Evolutionary conservation across 2,329 filamentous ascomycete species (phyloP), one percentile per base, ranked within the genome.

Genomic region (Ophiostoma novo-ulmi): DNA sequence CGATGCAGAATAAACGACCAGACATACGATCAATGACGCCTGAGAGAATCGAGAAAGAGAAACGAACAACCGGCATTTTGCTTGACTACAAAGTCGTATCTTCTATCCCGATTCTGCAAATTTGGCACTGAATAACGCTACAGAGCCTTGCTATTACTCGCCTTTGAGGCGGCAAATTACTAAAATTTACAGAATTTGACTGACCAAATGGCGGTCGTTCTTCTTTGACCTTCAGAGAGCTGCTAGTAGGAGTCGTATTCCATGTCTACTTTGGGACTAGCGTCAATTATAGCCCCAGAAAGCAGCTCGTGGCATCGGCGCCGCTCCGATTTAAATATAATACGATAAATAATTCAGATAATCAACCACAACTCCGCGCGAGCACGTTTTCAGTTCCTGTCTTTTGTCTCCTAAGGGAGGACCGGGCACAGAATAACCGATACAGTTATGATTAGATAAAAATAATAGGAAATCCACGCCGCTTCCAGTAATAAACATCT

Each of bases 21-120:
- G 52, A 22, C 20, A n/a, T 55, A 55, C 44, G 44, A 20, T n/a
- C n/a, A 36, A 64, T 20, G 58, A 64, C 26, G 31, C 31, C 26
- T 64, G 58, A 36, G 31, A 64, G 58, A 61, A 61, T 17, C 55
- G 61, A 64, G 58, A 64, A 36, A n/a, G 61, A 64, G 35, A 36
- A 55, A 8, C 26, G 48, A 58, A n/a, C 22, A 58, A 20, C 14
- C 20, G 20, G n/a, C n/a, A 55, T n/a, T 10, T 17, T 31, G 31
- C 31, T 31, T 31, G 8, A 58, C n/a, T 26, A 7, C 52, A 48
- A 20, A 68, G 44, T 68, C 65, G 65, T 67, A 70, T 55, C n/a
- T 66, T 63, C 65, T 68, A 61, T 36, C 71, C 68, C 58, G 26
- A 72, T 66, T 66, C 65, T 36, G 68, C 64, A 70, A 63, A n/a